Conservation (phyloP, 2,329 filamentous ascomycete genomes). For the Shiraia sp. region DNA sequence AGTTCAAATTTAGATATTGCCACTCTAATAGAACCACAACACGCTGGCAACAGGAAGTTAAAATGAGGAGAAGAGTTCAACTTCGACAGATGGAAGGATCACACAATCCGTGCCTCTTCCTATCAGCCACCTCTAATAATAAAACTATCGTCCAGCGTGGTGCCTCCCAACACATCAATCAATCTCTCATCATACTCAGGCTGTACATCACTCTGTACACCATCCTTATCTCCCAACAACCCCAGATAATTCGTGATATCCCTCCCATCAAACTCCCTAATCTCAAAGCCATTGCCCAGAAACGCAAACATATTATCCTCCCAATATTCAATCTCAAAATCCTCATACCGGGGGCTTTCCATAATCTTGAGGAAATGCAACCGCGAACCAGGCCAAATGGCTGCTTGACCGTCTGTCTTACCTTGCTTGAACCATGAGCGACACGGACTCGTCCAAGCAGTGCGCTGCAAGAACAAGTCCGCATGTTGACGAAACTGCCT, state of each 20-base stretch:
- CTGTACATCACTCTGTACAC: conserved; percentile 39
- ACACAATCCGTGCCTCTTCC: neutral
- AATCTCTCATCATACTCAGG: conserved; percentile 47
- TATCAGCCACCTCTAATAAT: conserved; percentile 20
- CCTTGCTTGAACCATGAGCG: conserved; percentile 31
- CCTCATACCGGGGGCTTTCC: conserved; percentile 23
- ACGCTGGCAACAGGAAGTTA: too few species aligned
- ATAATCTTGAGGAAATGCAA: conserved; percentile 30
- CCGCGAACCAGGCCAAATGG: conserved; percentile 25
- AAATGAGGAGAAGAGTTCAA: too few species aligned
- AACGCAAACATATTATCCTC: conserved; percentile 25
- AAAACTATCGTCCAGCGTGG: conserved; percentile 29
- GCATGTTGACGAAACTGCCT: conserved; percentile 25
- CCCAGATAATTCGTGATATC: conserved; percentile 54
- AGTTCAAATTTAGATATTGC: too few species aligned
- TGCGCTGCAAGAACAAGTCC: conserved; percentile 27
- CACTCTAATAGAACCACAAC: too few species aligned
- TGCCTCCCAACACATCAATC: conserved; percentile 44
- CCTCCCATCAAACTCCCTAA: conserved; percentile 52
- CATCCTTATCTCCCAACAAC: conserved; percentile 39
- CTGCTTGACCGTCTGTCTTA: conserved; percentile 22
- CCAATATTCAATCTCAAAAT: conserved; percentile 26
- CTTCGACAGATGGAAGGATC: too few species aligned
- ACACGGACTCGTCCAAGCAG: conserved; percentile 29
- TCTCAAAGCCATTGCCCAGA: conserved; percentile 44